phyloP scores from a whole-genome alignment of 306 rosid genomes.

The Castanopsis chinensis region DNA sequence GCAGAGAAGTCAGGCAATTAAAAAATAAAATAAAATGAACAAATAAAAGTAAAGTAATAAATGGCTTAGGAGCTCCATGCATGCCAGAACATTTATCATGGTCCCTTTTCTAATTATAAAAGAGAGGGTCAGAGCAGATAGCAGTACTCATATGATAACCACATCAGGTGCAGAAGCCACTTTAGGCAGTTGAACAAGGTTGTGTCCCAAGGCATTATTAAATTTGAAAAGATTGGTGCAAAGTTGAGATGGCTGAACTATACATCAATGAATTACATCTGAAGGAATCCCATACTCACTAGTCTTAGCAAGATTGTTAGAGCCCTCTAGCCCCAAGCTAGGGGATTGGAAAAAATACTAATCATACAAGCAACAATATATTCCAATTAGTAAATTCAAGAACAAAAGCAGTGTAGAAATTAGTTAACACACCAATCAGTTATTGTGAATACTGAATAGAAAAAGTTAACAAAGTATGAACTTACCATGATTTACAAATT shows the following conservation, averaged over 20 bases:
- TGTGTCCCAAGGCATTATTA: neutral
- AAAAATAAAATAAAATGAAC: neutral
- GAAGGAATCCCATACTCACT: neutral
- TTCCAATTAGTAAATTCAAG: neutral
- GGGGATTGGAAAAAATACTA: neutral
- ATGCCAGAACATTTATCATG: neutral
- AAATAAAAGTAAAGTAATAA: neutral
- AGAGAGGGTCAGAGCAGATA: neutral
- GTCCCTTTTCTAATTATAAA: neutral
- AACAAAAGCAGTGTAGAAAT: neutral
- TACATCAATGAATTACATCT: neutral
- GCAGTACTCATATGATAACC: conserved; percentile 8
- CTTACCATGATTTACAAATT: conserved; percentile 78
- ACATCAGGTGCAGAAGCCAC: conserved; percentile 13
- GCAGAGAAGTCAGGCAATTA: neutral
- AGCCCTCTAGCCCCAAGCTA: neutral
- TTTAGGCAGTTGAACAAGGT: neutral
- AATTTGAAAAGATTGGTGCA: conserved; percentile 5
- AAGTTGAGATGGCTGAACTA: conserved; percentile 1
- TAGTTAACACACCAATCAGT: conserved; percentile 14
- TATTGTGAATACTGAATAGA: conserved; percentile 1
- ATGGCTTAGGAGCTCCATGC: neutral
- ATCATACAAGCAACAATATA: neutral
- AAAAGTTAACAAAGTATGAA: conserved; percentile 11
- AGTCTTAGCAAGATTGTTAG: conserved; percentile 11